Evolutionary conservation across 768 basidiomycete genomes (phyloP), one percentile per base, ranked within the genome.

Genomic region (Pleurotus djamor): DNA sequence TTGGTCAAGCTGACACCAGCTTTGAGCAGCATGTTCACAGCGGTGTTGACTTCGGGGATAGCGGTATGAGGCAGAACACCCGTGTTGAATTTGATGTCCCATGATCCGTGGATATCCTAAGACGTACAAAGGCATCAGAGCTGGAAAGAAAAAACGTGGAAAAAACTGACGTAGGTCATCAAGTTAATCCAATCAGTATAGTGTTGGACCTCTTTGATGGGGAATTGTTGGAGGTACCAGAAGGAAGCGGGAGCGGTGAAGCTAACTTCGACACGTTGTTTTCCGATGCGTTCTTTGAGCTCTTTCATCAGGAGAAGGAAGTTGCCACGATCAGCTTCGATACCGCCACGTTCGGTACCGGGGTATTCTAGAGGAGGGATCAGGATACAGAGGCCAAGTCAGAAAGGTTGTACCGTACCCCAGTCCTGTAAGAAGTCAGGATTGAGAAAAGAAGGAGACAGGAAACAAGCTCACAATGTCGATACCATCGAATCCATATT

Each of bases 81-180:
- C 5, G 58, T 59, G 36, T 50, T 59, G 48, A 59, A 59, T 33
- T 59, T 59, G 48, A 59, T 59, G 21, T 57, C 56, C 56, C 56
- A 57, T 3, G 56, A 57, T 41, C 56, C 56, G 21, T 57, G 56
- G 28, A 57, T 57, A 47, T 57, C 44, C 48, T 59, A 44, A 38
- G 16, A 32, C 33, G 33, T 3, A 43, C 2, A 21, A 13, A 50
- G 10, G 48, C 38, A 2, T 47, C 2, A 17, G 13, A 10, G 45
- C 1, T 7, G 45, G 2, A 17, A 47, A 12, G 1, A 2, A 41
- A 4, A 9, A n/a, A 9, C n/a, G 38, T 41, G 38, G n/a, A 17
- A 17, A 17, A 7, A 6, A 34, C 58, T 50, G 2, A 59, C 58
- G 56, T 57, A 57, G 5, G 56, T 51, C 58, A 58, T 58, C 16